Percentiles rank a stretch among this genome's conserved stretches.
These are phyloP conservation scores for Sphagnum fallax DNA, from an alignment of 228 moss, liverwort and hornwort species.

Conservation along the genomic window DNA sequence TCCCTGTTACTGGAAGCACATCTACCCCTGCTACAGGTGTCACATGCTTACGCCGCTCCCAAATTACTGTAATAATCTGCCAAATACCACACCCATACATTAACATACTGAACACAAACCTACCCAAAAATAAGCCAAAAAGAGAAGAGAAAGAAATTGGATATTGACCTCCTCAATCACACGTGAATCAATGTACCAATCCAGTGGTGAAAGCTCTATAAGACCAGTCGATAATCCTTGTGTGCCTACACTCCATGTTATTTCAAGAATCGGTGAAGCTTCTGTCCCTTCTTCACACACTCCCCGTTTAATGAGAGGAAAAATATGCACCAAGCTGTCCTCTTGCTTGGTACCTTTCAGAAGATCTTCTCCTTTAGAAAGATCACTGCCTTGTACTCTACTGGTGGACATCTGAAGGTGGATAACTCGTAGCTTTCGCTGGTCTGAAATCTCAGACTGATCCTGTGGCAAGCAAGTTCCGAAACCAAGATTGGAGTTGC, in stretches of 20 bases:
- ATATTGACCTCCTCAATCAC: constrained; percentile 12
- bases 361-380: background rate
- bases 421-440: constrained; percentile 3
- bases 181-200: constrained; percentile 11
- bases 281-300: background rate
- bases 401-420: constrained; percentile 5
- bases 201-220: constrained; percentile 9
- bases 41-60: constrained; percentile 10
- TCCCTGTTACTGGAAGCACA: constrained; percentile 8
- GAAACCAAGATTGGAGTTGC: background rate
- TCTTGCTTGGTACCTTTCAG: background rate
- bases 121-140: background rate
- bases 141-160: background rate
- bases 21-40: constrained; percentile 9
- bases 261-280: constrained; percentile 1
- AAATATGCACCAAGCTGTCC: background rate
- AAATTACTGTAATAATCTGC: constrained; percentile 10
- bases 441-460: constrained; percentile 3
- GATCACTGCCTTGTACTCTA: background rate
- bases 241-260: constrained; percentile 7
- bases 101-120: background rate
- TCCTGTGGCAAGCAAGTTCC: background rate
- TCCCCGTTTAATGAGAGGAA: constrained; percentile 4
- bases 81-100: background rate
- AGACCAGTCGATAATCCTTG: constrained; percentile 5